Evolutionary conservation across 2,329 filamentous ascomycete genomes (phyloP).

Genomic region (Metarhizium guizhouense): DNA sequence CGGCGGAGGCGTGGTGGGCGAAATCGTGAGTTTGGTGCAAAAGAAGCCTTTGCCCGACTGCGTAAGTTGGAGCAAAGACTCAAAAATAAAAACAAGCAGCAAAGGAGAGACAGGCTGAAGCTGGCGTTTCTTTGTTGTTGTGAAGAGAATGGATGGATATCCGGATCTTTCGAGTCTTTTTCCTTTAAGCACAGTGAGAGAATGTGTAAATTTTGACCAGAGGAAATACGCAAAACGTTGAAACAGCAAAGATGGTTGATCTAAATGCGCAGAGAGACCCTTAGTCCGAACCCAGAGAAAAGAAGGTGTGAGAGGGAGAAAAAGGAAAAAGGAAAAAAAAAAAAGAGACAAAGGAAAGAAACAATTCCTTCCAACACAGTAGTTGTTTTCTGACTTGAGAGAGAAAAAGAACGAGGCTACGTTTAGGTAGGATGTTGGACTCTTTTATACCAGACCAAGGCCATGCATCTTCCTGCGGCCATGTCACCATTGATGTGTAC

Average conservation of each 20-base stretch:
- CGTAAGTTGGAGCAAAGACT: constrained; percentile 1
- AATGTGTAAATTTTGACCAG: not conserved
- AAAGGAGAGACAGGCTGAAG: constrained; percentile 6
- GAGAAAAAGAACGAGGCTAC: not conserved
- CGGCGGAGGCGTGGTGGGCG: constrained; percentile 19
- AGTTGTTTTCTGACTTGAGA: not conserved
- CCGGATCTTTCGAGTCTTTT: not conserved
- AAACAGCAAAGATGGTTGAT: constrained; percentile 12
- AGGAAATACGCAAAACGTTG: constrained; percentile 10
- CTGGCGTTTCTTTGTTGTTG: not conserved
- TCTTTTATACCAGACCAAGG: constrained; percentile 1
- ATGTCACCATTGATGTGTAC: not conserved
- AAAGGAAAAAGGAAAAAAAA: constrained; percentile 15
- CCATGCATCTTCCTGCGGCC: not conserved
- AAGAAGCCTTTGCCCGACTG: not conserved
- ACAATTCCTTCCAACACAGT: constrained; percentile 6
- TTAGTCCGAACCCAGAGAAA: constrained; percentile 15
- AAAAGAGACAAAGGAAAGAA: constrained; percentile 9
- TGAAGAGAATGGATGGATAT: constrained; percentile 6
- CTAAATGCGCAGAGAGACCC: constrained; percentile 12
- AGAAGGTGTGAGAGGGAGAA: constrained; percentile 14
- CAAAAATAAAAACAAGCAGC: not conserved
- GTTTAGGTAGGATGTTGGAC: not conserved
- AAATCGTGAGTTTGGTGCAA: constrained; percentile 20
- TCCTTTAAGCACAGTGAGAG: not conserved